Evolutionary conservation across 257 asterid genomes (phyloP), one percentile per base, ranked within the genome.

Genomic region (Przewalskia tangutica): DNA sequence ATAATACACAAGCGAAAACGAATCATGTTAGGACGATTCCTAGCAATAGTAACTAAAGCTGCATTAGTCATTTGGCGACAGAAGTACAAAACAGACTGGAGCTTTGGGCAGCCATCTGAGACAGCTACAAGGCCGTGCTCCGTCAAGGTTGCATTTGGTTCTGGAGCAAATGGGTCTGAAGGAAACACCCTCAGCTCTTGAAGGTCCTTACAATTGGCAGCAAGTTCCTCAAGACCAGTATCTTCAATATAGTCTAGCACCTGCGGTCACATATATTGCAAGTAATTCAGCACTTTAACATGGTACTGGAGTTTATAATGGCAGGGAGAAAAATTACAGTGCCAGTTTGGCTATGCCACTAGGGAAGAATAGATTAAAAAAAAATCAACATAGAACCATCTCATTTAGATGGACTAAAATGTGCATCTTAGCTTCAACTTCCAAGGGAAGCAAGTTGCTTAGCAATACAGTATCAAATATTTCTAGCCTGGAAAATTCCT

Each of bases 11-110:
- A 88, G 2, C 99, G 91, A 81, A 95, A 95, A 23, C 97, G 91
- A n/a, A 90, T 82, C 78, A 95, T 81, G 59, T 91, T 87, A 0
- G 98, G 98, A 53, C 94, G 90, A 46, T 89, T 95, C 82, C 81
- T 89, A 1, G 99, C 98, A 8, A 95, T 94, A 36, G 97, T 58
- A 59, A 91, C 77, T 62, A 95, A 85, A 55, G 99, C 99, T 14
- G 92, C 93, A 70, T 95, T 95, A n/a, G 99, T 88, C 99, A 95
- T 95, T 90, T 87, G 97, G 55, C 99, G 96, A 89, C 99, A 94
- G 84, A 95, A 95, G 86, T 94, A 95, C 14, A 95, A 93, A 48
- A 95, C 97, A 7, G 99, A 95, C 34, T 86, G 91, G 77, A 95
- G 97, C 83, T 94, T 92, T 27, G 97, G 96, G 90, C 99, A 95